These are phyloP conservation scores for Avena eriantha DNA, from an alignment of 176 grass and related monocot genomes.

Conservation along the genomic window DNA sequence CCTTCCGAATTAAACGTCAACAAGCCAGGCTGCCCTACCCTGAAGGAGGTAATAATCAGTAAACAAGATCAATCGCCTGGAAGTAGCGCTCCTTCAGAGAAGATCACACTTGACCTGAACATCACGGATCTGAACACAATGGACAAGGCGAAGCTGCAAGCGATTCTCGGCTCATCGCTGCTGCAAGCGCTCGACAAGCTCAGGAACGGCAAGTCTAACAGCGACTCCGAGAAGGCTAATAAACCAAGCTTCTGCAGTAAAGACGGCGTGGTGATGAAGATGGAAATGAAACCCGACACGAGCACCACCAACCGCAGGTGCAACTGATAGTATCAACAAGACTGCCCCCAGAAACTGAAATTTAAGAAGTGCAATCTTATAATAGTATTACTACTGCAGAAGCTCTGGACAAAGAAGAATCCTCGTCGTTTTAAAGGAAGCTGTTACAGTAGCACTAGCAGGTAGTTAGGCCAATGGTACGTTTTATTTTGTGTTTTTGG, in stretches of 20 bases:
- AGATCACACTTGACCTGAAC: conserved; percentile 36
- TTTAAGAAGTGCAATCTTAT: neutral
- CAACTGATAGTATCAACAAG: conserved; percentile 1
- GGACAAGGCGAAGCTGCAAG: conserved; percentile 30
- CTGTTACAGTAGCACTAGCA: neutral
- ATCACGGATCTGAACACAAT: conserved; percentile 31
- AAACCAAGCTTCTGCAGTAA: neutral
- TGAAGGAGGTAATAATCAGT: neutral
- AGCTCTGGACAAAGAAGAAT: conserved; percentile 14
- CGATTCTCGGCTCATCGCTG: conserved; percentile 30
- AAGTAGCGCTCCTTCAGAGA: conserved; percentile 1
- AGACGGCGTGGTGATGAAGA: neutral
- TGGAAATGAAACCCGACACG: conserved; percentile 6
- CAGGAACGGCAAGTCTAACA: neutral
- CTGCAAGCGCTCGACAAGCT: conserved; percentile 33
- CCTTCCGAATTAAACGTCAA: neutral
- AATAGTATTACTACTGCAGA: neutral
- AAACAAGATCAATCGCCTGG: conserved; percentile 18
- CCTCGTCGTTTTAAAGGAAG: neutral
- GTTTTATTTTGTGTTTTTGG: neutral
- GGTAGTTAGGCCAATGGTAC: neutral
- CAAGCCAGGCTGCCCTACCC: conserved; percentile 7
- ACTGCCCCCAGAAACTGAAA: neutral
- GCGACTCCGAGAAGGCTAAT: conserved; percentile 27
- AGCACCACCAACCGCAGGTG: conserved; percentile 1